These are phyloP conservation scores for Turritis glabra DNA, from an alignment of 345 rosid genomes.

Conservation along the genomic window DNA sequence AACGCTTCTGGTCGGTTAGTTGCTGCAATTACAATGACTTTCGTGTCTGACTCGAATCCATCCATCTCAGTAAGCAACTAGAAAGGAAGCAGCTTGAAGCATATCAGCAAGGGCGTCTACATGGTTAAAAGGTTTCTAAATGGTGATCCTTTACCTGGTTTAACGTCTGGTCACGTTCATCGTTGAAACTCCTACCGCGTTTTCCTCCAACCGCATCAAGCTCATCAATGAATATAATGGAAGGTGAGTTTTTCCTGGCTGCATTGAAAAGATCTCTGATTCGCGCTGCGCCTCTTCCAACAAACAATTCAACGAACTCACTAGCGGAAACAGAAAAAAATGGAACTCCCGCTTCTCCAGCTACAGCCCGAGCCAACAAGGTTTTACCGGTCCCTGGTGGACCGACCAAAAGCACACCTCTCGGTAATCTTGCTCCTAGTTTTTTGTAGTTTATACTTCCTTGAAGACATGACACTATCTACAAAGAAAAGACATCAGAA, in stretches of 20 bases:
- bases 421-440: slow-evolving; percentile 86
- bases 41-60: slow-evolving; percentile 85
- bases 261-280: slow-evolving; percentile 83
- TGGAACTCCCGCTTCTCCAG: slow-evolving; percentile 97
- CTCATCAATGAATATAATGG: slow-evolving; percentile 94
- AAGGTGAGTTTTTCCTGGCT: slow-evolving; percentile 83
- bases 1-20: slow-evolving; percentile 95
- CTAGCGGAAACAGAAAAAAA: slow-evolving; percentile 95
- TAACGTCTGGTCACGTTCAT: slow-evolving; percentile 93
- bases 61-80: slow-evolving; percentile 99
- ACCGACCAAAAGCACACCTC: slow-evolving; percentile 89
- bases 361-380: slow-evolving; percentile 91
- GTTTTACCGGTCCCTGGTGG: slow-evolving; percentile 99
- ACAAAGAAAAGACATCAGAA: slow-evolving; percentile 37
- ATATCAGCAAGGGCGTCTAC: neutral
- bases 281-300: slow-evolving; percentile 98
- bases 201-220: slow-evolving; percentile 98
- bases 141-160: slow-evolving; percentile 63
- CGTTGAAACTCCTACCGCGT: slow-evolving; percentile 97
- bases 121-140: neutral
- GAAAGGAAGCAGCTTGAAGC: slow-evolving; percentile 31
- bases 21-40: slow-evolving; percentile 88
- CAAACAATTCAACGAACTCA: slow-evolving; percentile 95
- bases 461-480: slow-evolving; percentile 96
- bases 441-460: slow-evolving; percentile 83